Base-by-base conservation (phyloP, 345 rosid species). In the Excoecaria cochinchinensis region DNA sequence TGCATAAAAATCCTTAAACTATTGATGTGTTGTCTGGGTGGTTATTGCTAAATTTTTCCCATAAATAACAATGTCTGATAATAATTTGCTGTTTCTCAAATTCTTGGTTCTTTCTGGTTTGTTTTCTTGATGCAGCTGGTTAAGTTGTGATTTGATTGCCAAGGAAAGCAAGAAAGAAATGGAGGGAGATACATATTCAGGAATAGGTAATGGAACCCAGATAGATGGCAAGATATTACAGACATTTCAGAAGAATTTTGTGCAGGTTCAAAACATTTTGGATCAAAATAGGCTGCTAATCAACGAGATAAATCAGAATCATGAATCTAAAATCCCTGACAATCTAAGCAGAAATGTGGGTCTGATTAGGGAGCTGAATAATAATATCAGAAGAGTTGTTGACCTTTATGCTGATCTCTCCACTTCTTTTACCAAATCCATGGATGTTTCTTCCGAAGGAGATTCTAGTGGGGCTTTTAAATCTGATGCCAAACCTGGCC, bases 311-410 rank as follows among this genome's bases (percentile, higher is more conserved):
- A 88, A 89, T 83, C 93, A 87, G 82, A 92, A 92, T 62, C 95
- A 90, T 61, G 95, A 92, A 72, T 90, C 95, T 69, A 87, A 86
- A 62, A 80, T 86, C 77, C 95, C 92, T 17, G 93, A 89, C 81
- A 88, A 87, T 72, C 82, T 92, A 48, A 84, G 82, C 81, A 81
- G 89, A 83, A 90, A 90, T 83, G 88, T 90, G 57, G 89, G 91
- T 78, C 79, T 92, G 72, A 92, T 92, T 53, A 85, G 86, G 74
- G 97, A 92, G 85, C 92, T 92, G 77, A 92, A 92, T 89, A 86
- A 82, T 83, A 90, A 92, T 78, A 86, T 92, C 46, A 90, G 92
- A 76, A 89, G 86, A 75, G 93, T 89, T 15, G 95, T 86, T 69
- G 85, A 84, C 77, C 88, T 92, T 56, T 92, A 92, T 70, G 80